A percentile compares a stretch with the other conserved stretches of the same genome.
Evolutionary conservation across 1,284 basidiomycete species (phyloP).

Genomic region (Rugosomyces carneus): DNA sequence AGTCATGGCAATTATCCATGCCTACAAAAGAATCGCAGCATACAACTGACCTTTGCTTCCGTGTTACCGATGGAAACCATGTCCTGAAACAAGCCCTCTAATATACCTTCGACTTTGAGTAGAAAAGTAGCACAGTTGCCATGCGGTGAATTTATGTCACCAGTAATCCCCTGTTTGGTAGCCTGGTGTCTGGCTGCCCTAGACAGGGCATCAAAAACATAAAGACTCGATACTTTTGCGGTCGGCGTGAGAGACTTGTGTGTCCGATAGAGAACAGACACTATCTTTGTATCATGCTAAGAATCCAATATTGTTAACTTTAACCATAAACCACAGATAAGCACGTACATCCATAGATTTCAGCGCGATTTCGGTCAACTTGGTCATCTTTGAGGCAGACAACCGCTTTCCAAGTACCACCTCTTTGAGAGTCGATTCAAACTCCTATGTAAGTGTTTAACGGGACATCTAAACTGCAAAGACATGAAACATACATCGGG

Average conservation of each 20-base stretch:
- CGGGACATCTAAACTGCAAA: conserved; percentile 1
- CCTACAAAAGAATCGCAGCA: neutral
- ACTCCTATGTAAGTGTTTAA: conserved; percentile 47
- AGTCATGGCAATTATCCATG: neutral
- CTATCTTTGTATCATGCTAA: conserved; percentile 79
- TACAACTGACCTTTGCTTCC: conserved; percentile 78
- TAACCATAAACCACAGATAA: conserved; percentile 1
- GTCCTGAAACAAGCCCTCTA: conserved; percentile 80
- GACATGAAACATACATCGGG: conserved; percentile 24
- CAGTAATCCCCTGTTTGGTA: conserved; percentile 57
- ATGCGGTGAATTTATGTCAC: conserved; percentile 46
- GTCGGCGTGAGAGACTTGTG: conserved; percentile 68
- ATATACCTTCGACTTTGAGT: conserved; percentile 78
- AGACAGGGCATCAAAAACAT: conserved; percentile 85
- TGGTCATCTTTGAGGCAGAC: conserved; percentile 78
- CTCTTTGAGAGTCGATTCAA: conserved; percentile 73
- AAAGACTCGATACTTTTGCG: conserved; percentile 78
- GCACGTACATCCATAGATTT: conserved; percentile 63
- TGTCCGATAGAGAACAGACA: conserved; percentile 78
- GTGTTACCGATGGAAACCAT: conserved; percentile 56
- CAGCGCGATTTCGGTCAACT: conserved; percentile 67
- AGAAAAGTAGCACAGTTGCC: conserved; percentile 81
- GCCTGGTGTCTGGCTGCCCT: conserved; percentile 70
- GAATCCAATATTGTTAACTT: conserved; percentile 2
- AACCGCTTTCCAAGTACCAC: conserved; percentile 76